These are phyloP conservation scores for Mycena leptocephala DNA, from an alignment of 768 basidiomycete species.

Conservation along the genomic window DNA sequence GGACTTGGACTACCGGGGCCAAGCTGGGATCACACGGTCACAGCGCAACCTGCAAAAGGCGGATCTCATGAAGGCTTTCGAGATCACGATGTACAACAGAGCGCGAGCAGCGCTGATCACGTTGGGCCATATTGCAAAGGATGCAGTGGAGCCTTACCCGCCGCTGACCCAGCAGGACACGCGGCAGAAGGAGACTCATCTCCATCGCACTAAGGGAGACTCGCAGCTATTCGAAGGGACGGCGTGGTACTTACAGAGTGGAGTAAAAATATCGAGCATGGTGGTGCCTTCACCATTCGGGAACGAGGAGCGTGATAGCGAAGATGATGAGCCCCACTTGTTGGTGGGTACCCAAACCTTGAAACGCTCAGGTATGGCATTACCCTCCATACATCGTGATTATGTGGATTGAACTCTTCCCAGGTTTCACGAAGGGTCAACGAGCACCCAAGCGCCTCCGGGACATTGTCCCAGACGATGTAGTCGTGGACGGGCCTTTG, in stretches of 20 bases:
- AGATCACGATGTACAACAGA: slow-evolving; percentile 22
- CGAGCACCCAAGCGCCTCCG: slow-evolving; percentile 12
- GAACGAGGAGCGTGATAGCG: neutral
- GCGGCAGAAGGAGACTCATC: slow-evolving; percentile 21
- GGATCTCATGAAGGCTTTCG: slow-evolving; percentile 12
- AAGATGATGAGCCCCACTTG: slow-evolving; percentile 2
- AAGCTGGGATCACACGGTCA: slow-evolving; percentile 21
- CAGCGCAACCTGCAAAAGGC: slow-evolving; percentile 26
- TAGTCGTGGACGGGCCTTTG: neutral
- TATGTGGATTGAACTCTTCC: neutral
- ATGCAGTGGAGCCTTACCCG: slow-evolving; percentile 14
- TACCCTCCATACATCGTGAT: neutral
- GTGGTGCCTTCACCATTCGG: neutral
- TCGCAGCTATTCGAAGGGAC: slow-evolving; percentile 29
- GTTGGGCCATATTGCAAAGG: slow-evolving; percentile 15
- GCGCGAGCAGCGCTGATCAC: slow-evolving; percentile 2
- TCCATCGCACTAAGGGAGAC: slow-evolving; percentile 18
- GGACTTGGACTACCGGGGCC: slow-evolving; percentile 19
- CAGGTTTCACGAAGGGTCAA: slow-evolving; percentile 2
- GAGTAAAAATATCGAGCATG: neutral
- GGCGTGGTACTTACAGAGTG: slow-evolving; percentile 29
- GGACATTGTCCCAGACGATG: slow-evolving; percentile 18
- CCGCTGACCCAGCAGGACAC: slow-evolving; percentile 12
- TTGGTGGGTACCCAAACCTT: slow-evolving; percentile 20
- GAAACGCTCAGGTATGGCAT: neutral